These are phyloP conservation scores for Prunus campanulata DNA, from an alignment of 306 rosid genomes.

Conservation along the genomic window DNA sequence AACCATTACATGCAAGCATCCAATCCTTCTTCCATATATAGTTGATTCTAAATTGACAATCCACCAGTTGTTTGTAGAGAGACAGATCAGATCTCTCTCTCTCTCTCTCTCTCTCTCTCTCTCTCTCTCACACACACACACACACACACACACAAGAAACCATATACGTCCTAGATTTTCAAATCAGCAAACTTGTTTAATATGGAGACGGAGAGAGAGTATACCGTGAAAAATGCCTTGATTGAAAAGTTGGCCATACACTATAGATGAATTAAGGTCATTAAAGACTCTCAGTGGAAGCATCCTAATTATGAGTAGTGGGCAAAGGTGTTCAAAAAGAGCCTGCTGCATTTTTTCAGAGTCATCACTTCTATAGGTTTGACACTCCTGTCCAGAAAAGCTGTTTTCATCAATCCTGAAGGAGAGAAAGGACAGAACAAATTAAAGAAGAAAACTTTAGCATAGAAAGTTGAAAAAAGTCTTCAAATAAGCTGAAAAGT, in stretches of 20 bases:
- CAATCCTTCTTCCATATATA: too few relatives aligned
- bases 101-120: too few relatives aligned
- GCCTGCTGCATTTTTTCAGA: conserved; percentile 50
- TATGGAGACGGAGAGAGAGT: conserved; percentile 3
- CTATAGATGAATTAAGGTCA: conserved; percentile 54
- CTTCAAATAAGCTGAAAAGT: conserved; percentile 1
- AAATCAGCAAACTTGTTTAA: too few relatives aligned
- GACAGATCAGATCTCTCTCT: neutral
- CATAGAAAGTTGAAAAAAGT: conserved; percentile 11
- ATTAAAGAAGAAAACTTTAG: conserved; percentile 21
- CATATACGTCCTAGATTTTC: neutral
- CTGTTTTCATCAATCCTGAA: conserved; percentile 60
- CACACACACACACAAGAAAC: neutral
- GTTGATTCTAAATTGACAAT: neutral
- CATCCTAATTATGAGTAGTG: conserved; percentile 80
- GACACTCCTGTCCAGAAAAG: conserved; percentile 43
- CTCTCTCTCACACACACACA: too few relatives aligned
- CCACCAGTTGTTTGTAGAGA: neutral
- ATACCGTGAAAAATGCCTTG: conserved; percentile 27
- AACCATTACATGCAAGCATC: too few relatives aligned
- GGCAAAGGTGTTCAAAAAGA: conserved; percentile 86
- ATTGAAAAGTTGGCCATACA: conserved; percentile 56
- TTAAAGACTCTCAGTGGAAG: conserved; percentile 78
- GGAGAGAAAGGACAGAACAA: conserved; percentile 15
- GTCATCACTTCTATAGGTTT: conserved; percentile 50